Percentiles rank a stretch among this genome's conserved stretches.
Evolutionary conservation across 2,329 filamentous ascomycete species (phyloP).

Genomic region (Aspergillus texensis): DNA sequence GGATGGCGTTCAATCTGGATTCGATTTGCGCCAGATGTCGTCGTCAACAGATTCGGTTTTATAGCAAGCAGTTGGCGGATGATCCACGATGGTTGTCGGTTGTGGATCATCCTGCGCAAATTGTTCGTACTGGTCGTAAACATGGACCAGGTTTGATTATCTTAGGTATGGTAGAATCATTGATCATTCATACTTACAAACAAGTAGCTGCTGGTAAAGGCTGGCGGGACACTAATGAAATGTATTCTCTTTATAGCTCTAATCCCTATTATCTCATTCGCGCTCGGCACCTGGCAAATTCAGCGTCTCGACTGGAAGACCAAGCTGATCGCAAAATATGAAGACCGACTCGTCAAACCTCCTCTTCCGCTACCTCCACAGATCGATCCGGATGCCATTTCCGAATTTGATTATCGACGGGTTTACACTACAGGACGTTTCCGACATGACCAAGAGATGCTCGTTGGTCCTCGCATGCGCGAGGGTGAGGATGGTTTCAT

Average conservation of each 20-base stretch:
- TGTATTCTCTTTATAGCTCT: constrained; percentile 56
- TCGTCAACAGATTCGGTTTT: constrained; percentile 42
- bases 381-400: constrained; percentile 77
- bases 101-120: constrained; percentile 79
- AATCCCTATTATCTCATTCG: constrained; percentile 89
- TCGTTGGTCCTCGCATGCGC: constrained; percentile 84
- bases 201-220: neutral
- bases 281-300: constrained; percentile 92
- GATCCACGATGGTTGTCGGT: constrained; percentile 81
- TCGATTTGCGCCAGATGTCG: constrained; percentile 41
- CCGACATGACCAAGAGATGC: constrained; percentile 92
- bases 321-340: constrained; percentile 84
- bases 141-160: constrained; percentile 82
- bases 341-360: constrained; percentile 83
- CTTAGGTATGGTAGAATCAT: constrained; percentile 57
- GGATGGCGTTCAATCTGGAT: constrained; percentile 27
- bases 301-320: constrained; percentile 93
- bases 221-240: constrained; percentile 7
- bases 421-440: constrained; percentile 75
- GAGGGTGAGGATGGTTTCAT: constrained; percentile 90
- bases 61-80: constrained; percentile 59
- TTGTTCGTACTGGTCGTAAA: constrained; percentile 73
- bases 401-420: constrained; percentile 89
- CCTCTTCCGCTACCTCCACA: constrained; percentile 83
- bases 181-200: neutral